These are phyloP conservation scores for Apophysomyces elegans DNA, from an alignment of 371 early-diverging fungal species.

Conservation along the genomic window DNA sequence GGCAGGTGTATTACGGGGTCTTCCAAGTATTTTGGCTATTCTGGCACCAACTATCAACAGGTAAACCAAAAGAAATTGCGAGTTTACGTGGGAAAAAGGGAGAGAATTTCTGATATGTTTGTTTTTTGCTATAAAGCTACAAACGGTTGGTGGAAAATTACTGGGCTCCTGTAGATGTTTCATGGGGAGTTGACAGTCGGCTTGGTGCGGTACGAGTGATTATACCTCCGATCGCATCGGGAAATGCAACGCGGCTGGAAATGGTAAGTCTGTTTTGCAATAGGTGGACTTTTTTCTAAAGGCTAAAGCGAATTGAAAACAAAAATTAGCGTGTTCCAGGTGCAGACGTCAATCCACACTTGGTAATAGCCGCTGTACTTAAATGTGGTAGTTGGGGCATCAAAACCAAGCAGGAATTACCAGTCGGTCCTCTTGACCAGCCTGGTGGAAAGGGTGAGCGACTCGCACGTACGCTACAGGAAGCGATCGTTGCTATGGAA, in stretches of 20 bases:
- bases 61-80: conserved; percentile 22
- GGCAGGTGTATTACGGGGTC: conserved; percentile 75
- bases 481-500: conserved; percentile 70
- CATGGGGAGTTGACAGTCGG: conserved; percentile 83
- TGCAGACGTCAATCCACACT: conserved; percentile 82
- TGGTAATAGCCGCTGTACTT: conserved; percentile 78
- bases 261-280: conserved; percentile 42
- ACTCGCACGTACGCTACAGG: conserved; percentile 70
- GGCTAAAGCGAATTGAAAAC: background rate
- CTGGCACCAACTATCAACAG: conserved; percentile 85
- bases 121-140: conserved; percentile 54
- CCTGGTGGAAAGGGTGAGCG: conserved; percentile 30
- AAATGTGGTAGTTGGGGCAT: conserved; percentile 84
- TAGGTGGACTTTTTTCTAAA: conserved; percentile 8
- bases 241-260: conserved; percentile 73
- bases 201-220: conserved; percentile 80
- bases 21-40: conserved; percentile 78
- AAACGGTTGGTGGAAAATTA: conserved; percentile 84
- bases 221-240: conserved; percentile 70
- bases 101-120: conserved; percentile 18
- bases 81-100: background rate
- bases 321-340: conserved; percentile 72
- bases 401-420: conserved; percentile 57
- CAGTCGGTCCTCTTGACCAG: conserved; percentile 40
- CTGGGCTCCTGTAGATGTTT: conserved; percentile 87